Evolutionary conservation across 129 eudicot species (phyloP).

Genomic region (Flaveria linearis): DNA sequence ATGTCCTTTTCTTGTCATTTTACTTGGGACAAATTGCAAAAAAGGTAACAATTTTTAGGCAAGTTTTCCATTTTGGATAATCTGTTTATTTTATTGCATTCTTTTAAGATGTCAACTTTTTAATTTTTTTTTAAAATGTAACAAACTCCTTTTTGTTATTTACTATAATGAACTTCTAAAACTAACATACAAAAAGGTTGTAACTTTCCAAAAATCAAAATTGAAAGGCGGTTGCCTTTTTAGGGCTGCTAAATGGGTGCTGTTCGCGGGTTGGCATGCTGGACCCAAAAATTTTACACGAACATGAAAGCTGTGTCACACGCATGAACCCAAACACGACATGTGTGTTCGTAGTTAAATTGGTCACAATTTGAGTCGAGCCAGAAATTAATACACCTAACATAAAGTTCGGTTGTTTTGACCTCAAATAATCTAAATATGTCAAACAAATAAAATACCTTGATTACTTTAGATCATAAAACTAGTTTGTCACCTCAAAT

Average conservation of each 20-base stretch:
- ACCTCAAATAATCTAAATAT: too few species aligned
- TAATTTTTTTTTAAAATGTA: neutral
- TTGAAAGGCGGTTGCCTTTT: neutral
- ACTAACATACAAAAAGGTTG: neutral
- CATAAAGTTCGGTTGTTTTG: too few species aligned
- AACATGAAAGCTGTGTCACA: too few species aligned
- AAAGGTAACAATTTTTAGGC: neutral
- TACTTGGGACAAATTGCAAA: neutral
- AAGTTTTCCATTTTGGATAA: neutral
- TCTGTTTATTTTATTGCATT: neutral
- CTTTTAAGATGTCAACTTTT: neutral
- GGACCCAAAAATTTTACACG: too few species aligned
- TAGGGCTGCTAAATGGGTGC: too few species aligned
- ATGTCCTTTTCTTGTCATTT: constrained; percentile 2
- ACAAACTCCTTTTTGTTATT: neutral
- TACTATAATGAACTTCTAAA: too few species aligned
- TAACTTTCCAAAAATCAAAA: neutral
- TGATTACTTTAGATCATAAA: too few species aligned
- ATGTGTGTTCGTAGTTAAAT: too few species aligned
- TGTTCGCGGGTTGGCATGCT: too few species aligned
- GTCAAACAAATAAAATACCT: neutral
- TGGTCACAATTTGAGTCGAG: too few species aligned
- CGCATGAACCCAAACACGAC: too few species aligned
- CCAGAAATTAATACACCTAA: too few species aligned
- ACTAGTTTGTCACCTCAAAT: neutral